A percentile compares a stretch with the other conserved stretches of the same genome.
Conservation (phyloP, 352 stramenopile genomes). For the Phytophthora pseudosyringae region DNA sequence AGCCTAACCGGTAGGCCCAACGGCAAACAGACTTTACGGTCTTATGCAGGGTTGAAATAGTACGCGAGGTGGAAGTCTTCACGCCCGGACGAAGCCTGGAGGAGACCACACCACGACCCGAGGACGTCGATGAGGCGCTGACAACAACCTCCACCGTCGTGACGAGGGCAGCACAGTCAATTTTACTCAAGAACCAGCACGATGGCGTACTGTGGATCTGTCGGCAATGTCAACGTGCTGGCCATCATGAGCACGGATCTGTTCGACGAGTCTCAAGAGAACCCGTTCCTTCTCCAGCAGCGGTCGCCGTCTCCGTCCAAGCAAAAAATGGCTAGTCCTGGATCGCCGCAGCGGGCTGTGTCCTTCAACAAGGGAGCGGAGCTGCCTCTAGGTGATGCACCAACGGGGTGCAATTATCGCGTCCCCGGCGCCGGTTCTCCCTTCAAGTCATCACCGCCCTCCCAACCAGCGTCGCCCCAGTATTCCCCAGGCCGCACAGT, state of each 20-base stretch:
- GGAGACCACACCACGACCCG: conserved; percentile 7
- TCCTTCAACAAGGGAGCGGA: conserved; percentile 31
- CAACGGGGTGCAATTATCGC: conserved; percentile 10
- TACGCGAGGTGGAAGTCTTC: neutral
- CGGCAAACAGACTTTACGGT: neutral
- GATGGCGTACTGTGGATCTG: conserved; percentile 64
- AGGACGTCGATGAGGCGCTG: conserved; percentile 15
- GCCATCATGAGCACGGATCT: conserved; percentile 74
- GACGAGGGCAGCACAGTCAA: conserved; percentile 4
- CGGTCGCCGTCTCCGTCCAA: conserved; percentile 25
- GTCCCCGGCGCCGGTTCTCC: neutral
- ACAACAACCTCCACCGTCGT: neutral
- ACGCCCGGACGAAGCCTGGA: conserved; percentile 8
- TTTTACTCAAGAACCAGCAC: neutral
- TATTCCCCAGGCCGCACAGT: conserved; percentile 37
- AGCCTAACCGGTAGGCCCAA: too few species aligned
- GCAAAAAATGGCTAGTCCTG: conserved; percentile 7
- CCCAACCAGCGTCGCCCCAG: conserved; percentile 12
- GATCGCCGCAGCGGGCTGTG: conserved; percentile 3
- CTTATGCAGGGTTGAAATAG: conserved; percentile 26
- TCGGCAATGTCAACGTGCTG: conserved; percentile 73
- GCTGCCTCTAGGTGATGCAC: conserved; percentile 49
- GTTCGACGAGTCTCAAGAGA: conserved; percentile 78
- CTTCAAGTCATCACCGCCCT: conserved; percentile 10
- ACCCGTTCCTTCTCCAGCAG: conserved; percentile 62